phyloP scores from a whole-genome alignment of 1,284 basidiomycete genomes.

The Blastosporella zonata region DNA sequence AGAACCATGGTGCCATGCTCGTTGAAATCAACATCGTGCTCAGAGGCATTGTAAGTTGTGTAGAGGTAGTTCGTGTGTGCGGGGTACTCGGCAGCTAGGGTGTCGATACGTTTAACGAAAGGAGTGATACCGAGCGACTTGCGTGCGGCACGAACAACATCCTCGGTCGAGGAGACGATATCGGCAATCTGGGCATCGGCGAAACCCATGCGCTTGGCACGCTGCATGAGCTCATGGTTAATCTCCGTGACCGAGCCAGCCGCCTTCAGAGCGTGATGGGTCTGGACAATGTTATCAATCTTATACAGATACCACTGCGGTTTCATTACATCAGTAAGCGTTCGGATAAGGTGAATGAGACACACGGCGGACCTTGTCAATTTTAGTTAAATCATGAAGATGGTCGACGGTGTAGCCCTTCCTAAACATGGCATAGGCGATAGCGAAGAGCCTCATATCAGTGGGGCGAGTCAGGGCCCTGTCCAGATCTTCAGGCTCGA shows the following conservation, averaged over 20 bases:
- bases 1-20: conserved; percentile 99
- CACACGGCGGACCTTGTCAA: conserved; percentile 72
- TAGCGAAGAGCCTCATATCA: conserved; percentile 93
- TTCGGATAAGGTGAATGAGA: not conserved
- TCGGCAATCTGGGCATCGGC: conserved; percentile 91
- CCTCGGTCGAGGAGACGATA: conserved; percentile 69
- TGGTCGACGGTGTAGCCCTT: conserved; percentile 88
- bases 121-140: conserved; percentile 89
- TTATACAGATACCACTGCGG: conserved; percentile 98
- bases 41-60: conserved; percentile 97
- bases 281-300: conserved; percentile 94
- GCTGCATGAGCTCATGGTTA: conserved; percentile 69
- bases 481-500: conserved; percentile 83
- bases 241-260: conserved; percentile 67
- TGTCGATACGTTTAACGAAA: conserved; percentile 99
- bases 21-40: conserved; percentile 95
- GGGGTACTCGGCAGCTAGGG: conserved; percentile 97
- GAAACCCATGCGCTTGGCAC: conserved; percentile 92
- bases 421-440: conserved; percentile 97
- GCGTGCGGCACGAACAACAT: conserved; percentile 78
- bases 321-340: conserved; percentile 4
- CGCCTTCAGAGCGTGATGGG: conserved; percentile 70
- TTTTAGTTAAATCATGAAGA: conserved; percentile 94
- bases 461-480: conserved; percentile 75
- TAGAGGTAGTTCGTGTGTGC: conserved; percentile 99